Base-by-base conservation (phyloP, 148 eudicot genomes). In the Chenopodium suecicum region DNA sequence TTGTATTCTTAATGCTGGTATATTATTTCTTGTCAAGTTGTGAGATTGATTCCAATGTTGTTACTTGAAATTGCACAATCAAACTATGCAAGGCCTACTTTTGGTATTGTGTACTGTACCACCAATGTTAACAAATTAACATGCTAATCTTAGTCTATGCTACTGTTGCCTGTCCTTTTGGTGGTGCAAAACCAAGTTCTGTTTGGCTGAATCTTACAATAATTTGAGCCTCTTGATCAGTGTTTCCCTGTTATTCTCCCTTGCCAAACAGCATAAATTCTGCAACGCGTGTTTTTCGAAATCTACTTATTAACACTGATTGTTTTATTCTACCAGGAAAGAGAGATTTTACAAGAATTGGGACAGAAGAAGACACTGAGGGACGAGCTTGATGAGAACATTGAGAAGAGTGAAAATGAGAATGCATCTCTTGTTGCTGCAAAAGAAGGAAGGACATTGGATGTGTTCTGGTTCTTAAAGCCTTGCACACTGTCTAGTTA, bases 391-490 rank as follows among this genome's bases (percentile, higher is more conserved):
- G 84, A 22, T 2, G 87, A 82, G 48, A 83, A 78, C 65, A 78
- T 44, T 5, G 87, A 82, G 48, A 83, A 78, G 69, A 78, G 44
- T 41, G 86, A 77, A 12, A 76, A 54, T 27, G 82, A 37, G 81
- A 77, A 52, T 80, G 86, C 87, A 82, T 79, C 91, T 56, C 27
- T 77, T 63, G 60, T 75, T 58, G 88, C 81, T 27, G 88, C 90
- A 74, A 89, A 82, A 79, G 94, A 90, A 78, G 88, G 92, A 79
- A 83, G 81, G 78, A 67, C 88, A 62, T 82, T 94, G 82, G 99
- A 95, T 85, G 93, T 94, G 73, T 92, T 95, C 76, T 95, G 99
- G 99, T 91, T 95, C 86, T 78, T 95, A 62, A 93, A 95, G 89
- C 99, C 99, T 73, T 95, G 99, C 93, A 90, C 94, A 14, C 91